A percentile compares a stretch with the other conserved stretches of the same genome.
Conservation (phyloP, 306 rosid species). For the Bauhinia variegata region DNA sequence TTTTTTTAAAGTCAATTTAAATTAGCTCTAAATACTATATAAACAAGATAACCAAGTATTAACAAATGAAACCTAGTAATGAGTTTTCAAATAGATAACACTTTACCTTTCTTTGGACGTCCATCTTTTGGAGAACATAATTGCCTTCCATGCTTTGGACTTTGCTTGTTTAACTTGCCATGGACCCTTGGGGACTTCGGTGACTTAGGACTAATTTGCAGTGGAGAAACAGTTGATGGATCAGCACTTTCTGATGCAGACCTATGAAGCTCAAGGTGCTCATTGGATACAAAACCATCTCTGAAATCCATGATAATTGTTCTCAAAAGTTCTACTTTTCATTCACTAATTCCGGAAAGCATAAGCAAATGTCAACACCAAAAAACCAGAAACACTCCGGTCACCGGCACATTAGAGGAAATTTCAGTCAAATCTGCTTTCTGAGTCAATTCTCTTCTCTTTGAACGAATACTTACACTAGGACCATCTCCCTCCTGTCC, state of each 20-base stretch:
- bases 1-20: too few relatives aligned
- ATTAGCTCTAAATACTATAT: too few relatives aligned
- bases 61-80: background rate
- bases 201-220: conserved; percentile 49
- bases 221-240: conserved; percentile 49
- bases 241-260: conserved; percentile 56
- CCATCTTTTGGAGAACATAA: conserved; percentile 53
- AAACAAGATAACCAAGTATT: conserved; percentile 10
- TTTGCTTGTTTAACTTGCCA: conserved; percentile 40
- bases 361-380: conserved; percentile 27
- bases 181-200: conserved; percentile 46
- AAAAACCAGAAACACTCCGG: background rate
- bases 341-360: conserved; percentile 20
- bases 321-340: conserved; percentile 27
- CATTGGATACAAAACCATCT: conserved; percentile 51
- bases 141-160: conserved; percentile 39
- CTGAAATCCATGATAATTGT: conserved; percentile 52
- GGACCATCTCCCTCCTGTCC: conserved; percentile 31
- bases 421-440: conserved; percentile 31
- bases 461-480: background rate
- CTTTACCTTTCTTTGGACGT: conserved; percentile 60
- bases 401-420: conserved; percentile 10
- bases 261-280: conserved; percentile 51
- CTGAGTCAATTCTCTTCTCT: conserved; percentile 14
- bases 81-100: background rate